Percentiles rank a stretch among this genome's conserved stretches.
phyloP scores from a whole-genome alignment of 1,284 basidiomycete genomes.

The Ceratobasidium sp. region DNA sequence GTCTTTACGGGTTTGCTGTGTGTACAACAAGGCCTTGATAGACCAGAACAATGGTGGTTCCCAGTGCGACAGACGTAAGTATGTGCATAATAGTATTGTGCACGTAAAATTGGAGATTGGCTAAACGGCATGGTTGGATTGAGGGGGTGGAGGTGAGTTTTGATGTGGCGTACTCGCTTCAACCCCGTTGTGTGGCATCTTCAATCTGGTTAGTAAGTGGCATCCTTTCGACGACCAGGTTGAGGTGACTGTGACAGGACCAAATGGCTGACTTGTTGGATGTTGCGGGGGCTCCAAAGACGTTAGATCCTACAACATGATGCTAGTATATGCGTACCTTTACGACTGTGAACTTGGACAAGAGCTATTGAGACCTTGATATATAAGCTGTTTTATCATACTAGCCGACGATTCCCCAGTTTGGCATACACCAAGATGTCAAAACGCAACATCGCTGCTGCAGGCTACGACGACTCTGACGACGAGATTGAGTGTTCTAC shows the following conservation, averaged over 20 bases:
- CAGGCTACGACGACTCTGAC: slow-evolving; percentile 8
- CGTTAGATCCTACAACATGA: too few relatives aligned
- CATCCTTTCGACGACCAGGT: too few relatives aligned
- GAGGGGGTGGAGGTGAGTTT: background rate
- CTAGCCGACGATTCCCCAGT: background rate
- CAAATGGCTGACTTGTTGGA: too few relatives aligned
- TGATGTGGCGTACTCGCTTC: background rate
- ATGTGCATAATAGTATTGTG: background rate
- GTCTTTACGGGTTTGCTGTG: background rate
- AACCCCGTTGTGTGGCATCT: background rate
- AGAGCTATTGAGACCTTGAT: background rate
- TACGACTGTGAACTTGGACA: too few relatives aligned
- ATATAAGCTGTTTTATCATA: background rate
- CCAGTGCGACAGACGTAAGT: background rate
- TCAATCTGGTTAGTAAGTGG: too few relatives aligned
- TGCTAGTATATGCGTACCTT: too few relatives aligned
- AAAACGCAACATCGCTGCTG: background rate
- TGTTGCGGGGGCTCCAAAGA: too few relatives aligned
- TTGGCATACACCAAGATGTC: slow-evolving; percentile 1
- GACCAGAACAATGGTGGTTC: background rate
- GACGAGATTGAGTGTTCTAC: background rate
- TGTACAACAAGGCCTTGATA: background rate
- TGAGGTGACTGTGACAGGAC: too few relatives aligned
- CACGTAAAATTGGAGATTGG: background rate
- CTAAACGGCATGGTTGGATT: background rate